Conservation (phyloP, 257 asterid genomes). For the Penstemon newberryi region DNA sequence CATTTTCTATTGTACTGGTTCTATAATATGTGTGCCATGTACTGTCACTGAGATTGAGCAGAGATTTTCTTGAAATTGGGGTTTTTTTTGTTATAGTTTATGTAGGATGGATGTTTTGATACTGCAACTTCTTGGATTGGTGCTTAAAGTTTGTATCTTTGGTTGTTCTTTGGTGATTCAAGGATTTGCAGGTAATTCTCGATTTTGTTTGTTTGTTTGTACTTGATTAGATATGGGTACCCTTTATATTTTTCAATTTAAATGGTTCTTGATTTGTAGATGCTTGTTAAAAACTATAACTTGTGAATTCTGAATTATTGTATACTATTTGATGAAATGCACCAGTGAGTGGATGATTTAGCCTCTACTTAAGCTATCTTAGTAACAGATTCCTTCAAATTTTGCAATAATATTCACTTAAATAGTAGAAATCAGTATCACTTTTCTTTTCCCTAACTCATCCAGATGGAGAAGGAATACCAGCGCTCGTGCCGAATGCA, state of each 20-base stretch:
- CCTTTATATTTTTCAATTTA: conserved; percentile 5
- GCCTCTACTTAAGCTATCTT: not conserved
- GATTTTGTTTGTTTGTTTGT: conserved; percentile 17
- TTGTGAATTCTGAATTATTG: conserved; percentile 23
- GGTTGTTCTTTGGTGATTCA: conserved; percentile 50
- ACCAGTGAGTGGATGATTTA: conserved; percentile 18
- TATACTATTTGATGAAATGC: conserved; percentile 30
- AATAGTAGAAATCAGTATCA: not conserved
- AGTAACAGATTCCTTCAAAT: conserved; percentile 5
- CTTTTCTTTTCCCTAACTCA: conserved; percentile 31
- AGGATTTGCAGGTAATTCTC: conserved; percentile 68
- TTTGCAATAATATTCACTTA: too few species aligned
- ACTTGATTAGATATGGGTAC: too few species aligned
- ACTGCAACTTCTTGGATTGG: conserved; percentile 48
- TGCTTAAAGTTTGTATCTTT: conserved; percentile 49
- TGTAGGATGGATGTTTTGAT: conserved; percentile 60
- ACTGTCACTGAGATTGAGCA: conserved; percentile 27
- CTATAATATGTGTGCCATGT: conserved; percentile 11
- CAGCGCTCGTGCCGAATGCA: conserved; percentile 32
- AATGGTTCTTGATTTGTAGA: conserved; percentile 19
- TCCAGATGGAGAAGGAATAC: conserved; percentile 39
- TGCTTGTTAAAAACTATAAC: conserved; percentile 5
- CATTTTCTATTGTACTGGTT: conserved; percentile 30
- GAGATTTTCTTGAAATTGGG: conserved; percentile 30
- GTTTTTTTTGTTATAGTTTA: not conserved